Base-by-base conservation (phyloP, 257 asterid species). In the Coffea canephora region DNA sequence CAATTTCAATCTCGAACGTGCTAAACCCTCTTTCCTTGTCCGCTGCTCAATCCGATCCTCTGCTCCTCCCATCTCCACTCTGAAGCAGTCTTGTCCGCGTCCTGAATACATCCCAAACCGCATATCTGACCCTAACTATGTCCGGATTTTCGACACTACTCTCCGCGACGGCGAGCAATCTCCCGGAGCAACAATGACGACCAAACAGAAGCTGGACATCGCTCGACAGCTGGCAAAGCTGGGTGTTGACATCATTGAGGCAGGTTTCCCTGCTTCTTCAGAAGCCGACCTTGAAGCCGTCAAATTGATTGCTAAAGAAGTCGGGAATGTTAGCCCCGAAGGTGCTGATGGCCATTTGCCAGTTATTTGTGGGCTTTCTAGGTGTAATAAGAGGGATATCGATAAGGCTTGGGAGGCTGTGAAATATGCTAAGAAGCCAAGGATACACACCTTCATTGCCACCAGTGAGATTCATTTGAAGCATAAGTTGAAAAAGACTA, bases 131-230 rank as follows among this genome's bases (percentile, higher is more conserved):
- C 93, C 99, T 1, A 92, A 90, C 10, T 95, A 95, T 65, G 96
- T 95, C 23, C 96, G 99, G 41, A 86, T 95, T 9, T 95, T 93
- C 78, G 99, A 95, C 81, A 95, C 99, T 70, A 95, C 99, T 6
- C 94, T 93, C 85, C 96, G 99, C 25, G 99, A 95, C 81, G 99
- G 99, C 43, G 99, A 95, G 78, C 99, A 95, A 85, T 95, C 99
- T 9, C 99, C 99, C 23, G 99, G 98, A 14, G 99, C 99, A 79
- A 95, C 98, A 71, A 94, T 95, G 96, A 95, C 98, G 66, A 89
- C 93, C 15, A 88, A 93, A 83, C 97, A 95, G 89, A 95, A 95
- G 89, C 91, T 95, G 16, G 95, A 89, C 66, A 89, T 95, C 45
- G 98, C 99, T 25, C 88, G 94, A 39, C 96, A 86, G 89, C 94